Evolutionary conservation across 306 rosid species (phyloP), one percentile per base, ranked within the genome.

Genomic region (Cyclanthera cordifolia): DNA sequence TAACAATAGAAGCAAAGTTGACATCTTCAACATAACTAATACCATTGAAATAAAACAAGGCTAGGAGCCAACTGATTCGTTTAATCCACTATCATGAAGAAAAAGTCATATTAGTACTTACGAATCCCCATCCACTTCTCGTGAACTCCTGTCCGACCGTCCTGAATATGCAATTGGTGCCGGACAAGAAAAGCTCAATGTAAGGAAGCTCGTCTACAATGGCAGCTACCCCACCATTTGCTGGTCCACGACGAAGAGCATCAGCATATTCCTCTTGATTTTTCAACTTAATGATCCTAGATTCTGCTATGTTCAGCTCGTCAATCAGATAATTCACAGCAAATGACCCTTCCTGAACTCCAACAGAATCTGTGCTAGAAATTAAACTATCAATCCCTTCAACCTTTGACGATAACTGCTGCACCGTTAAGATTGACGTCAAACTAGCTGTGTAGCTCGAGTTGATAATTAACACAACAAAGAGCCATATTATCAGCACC

Each of bases 361-460:
- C 97, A 11, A 91, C 88, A 16, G 74, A 86, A 54, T 82, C 86
- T 53, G 65, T 85, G 59, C 89, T 76, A 5, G 94, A 71, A 51
- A 80, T 75, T 82, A 91, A 82, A 81, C 81, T 80, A 73, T 88
- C 94, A 15, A 91, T 80, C 73, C 97, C 95, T 80, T 75, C 91
- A 25, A 91, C 85, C 20, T 86, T 82, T 13, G 96, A 79, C 2
- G 96, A 68, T 21, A 91, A 81, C 80, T 88, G 87, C 72, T 82
- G 86, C 74, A 86, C 88, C 0, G 94, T 88, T 72, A 88, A 95
- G 84, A 88, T 91, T 8, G 96, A 91, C 14, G 97, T 91, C 87
- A 91, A 86, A 81, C 94, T 88, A 79, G 97, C 96, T 5, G 94
- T 86, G 81, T 91, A 91, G 81, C 97, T 91, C 30, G 97, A 91